Conservation (phyloP, 306 rosid genomes). For the Cyclanthera cordifolia region DNA sequence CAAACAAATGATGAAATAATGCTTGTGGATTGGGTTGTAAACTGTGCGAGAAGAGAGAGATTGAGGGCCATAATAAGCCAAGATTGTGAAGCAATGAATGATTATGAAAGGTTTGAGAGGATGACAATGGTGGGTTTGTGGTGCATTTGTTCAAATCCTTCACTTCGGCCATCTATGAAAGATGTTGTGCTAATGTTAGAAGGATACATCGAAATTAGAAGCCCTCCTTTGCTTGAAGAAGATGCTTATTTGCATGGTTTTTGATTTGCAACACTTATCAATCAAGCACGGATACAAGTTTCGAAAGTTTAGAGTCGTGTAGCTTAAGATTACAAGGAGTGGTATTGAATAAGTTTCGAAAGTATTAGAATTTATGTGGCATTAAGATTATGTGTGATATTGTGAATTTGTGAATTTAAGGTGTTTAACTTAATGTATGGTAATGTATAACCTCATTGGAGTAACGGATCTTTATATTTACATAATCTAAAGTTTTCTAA, state of each 20-base stretch:
- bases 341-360: too few relatives aligned
- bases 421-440: too few relatives aligned
- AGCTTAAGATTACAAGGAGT: too few relatives aligned
- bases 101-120: neutral
- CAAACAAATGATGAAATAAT: constrained; percentile 11
- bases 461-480: too few relatives aligned
- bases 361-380: too few relatives aligned
- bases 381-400: too few relatives aligned
- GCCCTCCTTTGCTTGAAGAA: constrained; percentile 15
- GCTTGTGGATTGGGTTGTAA: constrained; percentile 20
- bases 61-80: neutral
- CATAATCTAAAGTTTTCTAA: too few relatives aligned
- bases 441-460: too few relatives aligned
- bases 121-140: constrained; percentile 25
- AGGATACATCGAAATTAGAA: constrained; percentile 21
- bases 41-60: constrained; percentile 11
- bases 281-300: neutral
- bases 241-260: neutral
- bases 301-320: neutral
- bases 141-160: constrained; percentile 23
- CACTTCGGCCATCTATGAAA: constrained; percentile 24
- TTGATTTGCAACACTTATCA: neutral
- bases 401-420: too few relatives aligned
- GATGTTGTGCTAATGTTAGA: constrained; percentile 27
- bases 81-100: constrained; percentile 4